Evolutionary conservation across 805 yeast genomes (phyloP).

Genomic region (Tetrapisispora fleetii): DNA sequence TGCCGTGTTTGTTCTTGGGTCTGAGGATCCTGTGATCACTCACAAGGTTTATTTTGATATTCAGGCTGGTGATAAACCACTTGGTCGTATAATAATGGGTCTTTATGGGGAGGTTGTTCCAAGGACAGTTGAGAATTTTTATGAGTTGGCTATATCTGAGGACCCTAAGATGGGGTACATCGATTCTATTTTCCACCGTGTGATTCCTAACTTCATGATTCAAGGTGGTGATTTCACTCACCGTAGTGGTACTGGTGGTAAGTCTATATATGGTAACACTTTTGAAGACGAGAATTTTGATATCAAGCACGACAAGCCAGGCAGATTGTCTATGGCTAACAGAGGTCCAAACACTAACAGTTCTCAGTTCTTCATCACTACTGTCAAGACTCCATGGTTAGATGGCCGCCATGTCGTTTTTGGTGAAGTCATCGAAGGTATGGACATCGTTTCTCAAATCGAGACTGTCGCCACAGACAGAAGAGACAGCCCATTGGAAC

Average conservation of each 20-base stretch:
- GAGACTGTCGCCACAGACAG: constrained; percentile 37
- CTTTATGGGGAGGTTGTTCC: constrained; percentile 81
- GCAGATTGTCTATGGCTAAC: constrained; percentile 88
- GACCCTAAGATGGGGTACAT: constrained; percentile 77
- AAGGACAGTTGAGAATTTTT: constrained; percentile 88
- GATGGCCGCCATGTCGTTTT: constrained; percentile 89
- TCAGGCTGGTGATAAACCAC: constrained; percentile 56
- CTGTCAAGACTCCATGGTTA: constrained; percentile 62
- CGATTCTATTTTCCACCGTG: constrained; percentile 84
- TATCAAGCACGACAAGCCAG: constrained; percentile 63
- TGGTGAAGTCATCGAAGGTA: constrained; percentile 78
- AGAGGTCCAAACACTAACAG: constrained; percentile 96
- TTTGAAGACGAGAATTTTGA: constrained; percentile 62
- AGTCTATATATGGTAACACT: constrained; percentile 66
- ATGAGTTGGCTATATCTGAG: constrained; percentile 86
- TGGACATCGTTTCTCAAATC: constrained; percentile 69
- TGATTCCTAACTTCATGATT: constrained; percentile 90
- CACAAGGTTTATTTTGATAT: constrained; percentile 64
- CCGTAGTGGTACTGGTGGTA: constrained; percentile 93
- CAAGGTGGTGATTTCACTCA: constrained; percentile 90
- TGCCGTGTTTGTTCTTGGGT: constrained; percentile 4
- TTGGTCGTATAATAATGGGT: constrained; percentile 76
- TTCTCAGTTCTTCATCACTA: constrained; percentile 88
- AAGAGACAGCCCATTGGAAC: constrained; percentile 7
- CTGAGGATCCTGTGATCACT: constrained; percentile 10